These are phyloP conservation scores for Moesziomyces globuligerus DNA, from an alignment of 1,284 basidiomycete genomes.

Conservation along the genomic window DNA sequence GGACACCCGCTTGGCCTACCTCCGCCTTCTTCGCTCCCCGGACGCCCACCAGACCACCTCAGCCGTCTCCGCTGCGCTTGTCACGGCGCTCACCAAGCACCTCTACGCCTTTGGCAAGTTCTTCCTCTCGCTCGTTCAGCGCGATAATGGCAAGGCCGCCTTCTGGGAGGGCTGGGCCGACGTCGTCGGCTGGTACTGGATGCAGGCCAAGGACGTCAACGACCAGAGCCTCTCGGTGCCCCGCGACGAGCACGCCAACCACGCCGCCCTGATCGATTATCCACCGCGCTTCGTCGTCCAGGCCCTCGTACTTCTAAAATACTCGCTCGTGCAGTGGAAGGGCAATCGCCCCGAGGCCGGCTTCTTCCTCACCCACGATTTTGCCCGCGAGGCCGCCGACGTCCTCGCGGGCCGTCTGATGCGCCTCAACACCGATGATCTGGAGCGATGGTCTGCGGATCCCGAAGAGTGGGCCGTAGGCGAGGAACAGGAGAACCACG, in stretches of 20 bases:
- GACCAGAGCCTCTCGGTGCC: constrained; percentile 44
- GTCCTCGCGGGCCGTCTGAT: constrained; percentile 57
- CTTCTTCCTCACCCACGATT: constrained; percentile 49
- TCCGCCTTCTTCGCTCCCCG: constrained; percentile 37
- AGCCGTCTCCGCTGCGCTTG: constrained; percentile 13
- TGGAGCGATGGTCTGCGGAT: constrained; percentile 58
- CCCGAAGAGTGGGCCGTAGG: constrained; percentile 61
- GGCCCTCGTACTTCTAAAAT: constrained; percentile 56
- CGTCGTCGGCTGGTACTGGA: constrained; percentile 65
- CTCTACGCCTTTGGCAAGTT: constrained; percentile 63
- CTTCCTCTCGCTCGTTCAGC: constrained; percentile 58
- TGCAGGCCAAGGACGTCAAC: constrained; percentile 40
- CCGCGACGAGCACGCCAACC: constrained; percentile 40
- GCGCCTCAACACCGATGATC: constrained; percentile 55
- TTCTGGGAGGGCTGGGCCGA: constrained; percentile 64
- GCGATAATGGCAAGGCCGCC: constrained; percentile 59
- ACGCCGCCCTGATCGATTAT: constrained; percentile 46
- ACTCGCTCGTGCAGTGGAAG: constrained; percentile 58
- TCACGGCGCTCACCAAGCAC: constrained; percentile 60
- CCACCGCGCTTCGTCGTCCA: constrained; percentile 63
- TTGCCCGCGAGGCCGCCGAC: constrained; percentile 55
- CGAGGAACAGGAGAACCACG: constrained; percentile 57
- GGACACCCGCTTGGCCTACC: constrained; percentile 42
- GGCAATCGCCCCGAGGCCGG: constrained; percentile 37
- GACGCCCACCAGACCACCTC: constrained; percentile 18